Base-by-base conservation (phyloP, 2,329 filamentous ascomycete genomes). In the Aaosphaeria arxii region DNA sequence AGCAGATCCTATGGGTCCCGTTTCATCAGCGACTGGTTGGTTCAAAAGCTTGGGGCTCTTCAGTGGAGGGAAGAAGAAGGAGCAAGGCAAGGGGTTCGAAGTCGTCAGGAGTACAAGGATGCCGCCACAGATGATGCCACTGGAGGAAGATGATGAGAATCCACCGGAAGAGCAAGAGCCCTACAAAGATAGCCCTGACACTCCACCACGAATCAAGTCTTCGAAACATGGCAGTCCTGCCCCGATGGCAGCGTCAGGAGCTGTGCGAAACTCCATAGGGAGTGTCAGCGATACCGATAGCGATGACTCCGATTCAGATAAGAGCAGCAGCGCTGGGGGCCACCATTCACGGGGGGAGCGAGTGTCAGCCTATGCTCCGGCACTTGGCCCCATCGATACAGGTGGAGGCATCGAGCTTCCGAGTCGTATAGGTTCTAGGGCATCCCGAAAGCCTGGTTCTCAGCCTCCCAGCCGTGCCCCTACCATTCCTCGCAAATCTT, bases 41-140 rank as follows among this genome's bases (percentile, higher is more conserved):
- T 83, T 97, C 69, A 86, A 89, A 58, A 82, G 57, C 31, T 40
- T 69, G 17, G 59, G 79, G 45, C 66, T 96, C 5, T 82, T 96
- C 49, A 86, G 85, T 9, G 88, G 85, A 7, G 88, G 87, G 11
- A 95, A 95, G 73, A 90, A 85, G 5, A 96, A 96, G 65, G 92
- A 96, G 56, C 95, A 95, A 71, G 86, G 87, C 56, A 97, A 97
- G 71, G 94, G 94, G 0, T 99, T 99, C 58, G 94, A 97, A 68
- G 94, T 99, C 5, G 92, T 99, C 11, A 79, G 94, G 61, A 96
- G 91, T 66, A 83, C 90, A 6, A 83, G 91, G 47, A 91, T 94
- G 75, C 91, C 91, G 7, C 72, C 70, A 2, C 86, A 88, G 5
- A 85, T 86, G 49, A 87, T 90, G 76, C 80, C 79, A 30, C 73